Conservation (phyloP, 768 basidiomycete species). For the Trametopsis cervina region DNA sequence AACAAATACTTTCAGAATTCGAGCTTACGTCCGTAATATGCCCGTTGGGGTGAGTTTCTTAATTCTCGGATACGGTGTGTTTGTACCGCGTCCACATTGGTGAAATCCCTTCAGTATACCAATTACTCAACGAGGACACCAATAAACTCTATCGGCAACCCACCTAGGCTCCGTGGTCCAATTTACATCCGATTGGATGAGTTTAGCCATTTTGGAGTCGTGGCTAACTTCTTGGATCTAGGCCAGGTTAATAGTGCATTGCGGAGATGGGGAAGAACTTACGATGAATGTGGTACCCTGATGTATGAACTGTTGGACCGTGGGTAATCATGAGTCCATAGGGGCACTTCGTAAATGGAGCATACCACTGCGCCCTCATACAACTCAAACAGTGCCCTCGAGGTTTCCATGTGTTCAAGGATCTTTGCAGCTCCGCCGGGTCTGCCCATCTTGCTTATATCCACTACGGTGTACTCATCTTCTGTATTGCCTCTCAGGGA, state of each 20-base stretch:
- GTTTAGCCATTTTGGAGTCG: slow-evolving; percentile 64
- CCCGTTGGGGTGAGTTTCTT: slow-evolving; percentile 42
- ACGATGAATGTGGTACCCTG: slow-evolving; percentile 81
- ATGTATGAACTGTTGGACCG: slow-evolving; percentile 63
- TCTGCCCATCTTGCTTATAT: slow-evolving; percentile 39
- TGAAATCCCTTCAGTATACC: slow-evolving; percentile 26
- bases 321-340: not conserved
- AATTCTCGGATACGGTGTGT: slow-evolving; percentile 70
- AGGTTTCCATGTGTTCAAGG: slow-evolving; percentile 79
- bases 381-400: slow-evolving; percentile 78
- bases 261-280: slow-evolving; percentile 15
- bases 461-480: slow-evolving; percentile 70
- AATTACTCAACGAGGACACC: no score
- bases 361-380: slow-evolving; percentile 84
- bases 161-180: slow-evolving; percentile 55
- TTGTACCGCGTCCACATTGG: slow-evolving; percentile 71
- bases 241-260: not conserved
- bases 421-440: slow-evolving; percentile 35
- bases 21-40: slow-evolving; percentile 61
- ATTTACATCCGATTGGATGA: slow-evolving; percentile 70
- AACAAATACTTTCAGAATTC: slow-evolving; percentile 4
- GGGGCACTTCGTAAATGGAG: slow-evolving; percentile 7
- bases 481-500: slow-evolving; percentile 73
- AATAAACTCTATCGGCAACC: not conserved
- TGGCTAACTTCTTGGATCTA: slow-evolving; percentile 75